Base-by-base conservation (phyloP, 2,329 filamentous ascomycete genomes). In the Penicillium sp. region DNA sequence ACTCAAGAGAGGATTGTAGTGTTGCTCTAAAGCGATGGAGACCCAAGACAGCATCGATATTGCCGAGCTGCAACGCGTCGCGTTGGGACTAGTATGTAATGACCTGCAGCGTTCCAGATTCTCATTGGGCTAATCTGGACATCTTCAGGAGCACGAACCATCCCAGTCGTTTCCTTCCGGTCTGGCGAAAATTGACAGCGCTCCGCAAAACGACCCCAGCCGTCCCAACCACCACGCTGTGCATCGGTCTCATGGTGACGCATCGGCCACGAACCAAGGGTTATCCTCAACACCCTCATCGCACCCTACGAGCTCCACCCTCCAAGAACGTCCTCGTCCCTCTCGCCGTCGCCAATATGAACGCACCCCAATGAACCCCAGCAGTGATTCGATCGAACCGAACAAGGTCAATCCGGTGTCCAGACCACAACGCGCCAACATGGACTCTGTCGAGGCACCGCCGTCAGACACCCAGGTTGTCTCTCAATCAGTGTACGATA, bases 391-490 rank as follows among this genome's bases (percentile, higher is more conserved):
- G 41, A 50, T 23, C 38, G 48, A 45, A 27, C 42, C 20, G 43
- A 59, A 38, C 42, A 45, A 31, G 33, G 37, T 32, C 46, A 46
- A 34, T 48, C 43, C 14, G 29, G 18, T 53, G 4, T 40, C 56
- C 7, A 51, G 52, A 6, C 52, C 52, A 19, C 54, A 53, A 21
- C 15, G 39, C 21, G 47, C 39, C 21, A 63, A 58, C 32, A 69
- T 69, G 64, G 57, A 53, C 23, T 59, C 58, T 15, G 57, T 54
- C 18, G 60, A 63, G n/a, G 56, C 56, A 3, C 59, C 64, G 16
- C 62, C 64, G 15, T n/a, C n/a, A n/a, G 68, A 71, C 44, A 73
- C 70, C 7, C 69, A 72, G 50, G 61, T 65, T 11, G 56, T 73
- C 28, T 71, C 70, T 4, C 69, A 69, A 40, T 70, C 69, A 9